Evolutionary conservation across 495 filamentous ascomycete genomes (phyloP).

Genomic region (Neurospora terricola): DNA sequence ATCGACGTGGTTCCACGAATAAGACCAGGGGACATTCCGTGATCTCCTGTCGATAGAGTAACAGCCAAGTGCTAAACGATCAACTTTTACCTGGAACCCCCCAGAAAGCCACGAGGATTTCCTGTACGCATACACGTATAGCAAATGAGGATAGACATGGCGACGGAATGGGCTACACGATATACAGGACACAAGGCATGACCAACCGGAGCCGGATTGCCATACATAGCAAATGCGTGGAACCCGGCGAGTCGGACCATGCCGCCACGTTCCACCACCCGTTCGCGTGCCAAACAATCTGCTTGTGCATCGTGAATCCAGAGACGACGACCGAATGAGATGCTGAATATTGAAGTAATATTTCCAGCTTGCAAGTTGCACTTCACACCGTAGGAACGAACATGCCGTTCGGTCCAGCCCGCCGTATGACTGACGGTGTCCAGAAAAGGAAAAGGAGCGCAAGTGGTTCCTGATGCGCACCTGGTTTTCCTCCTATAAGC

Average conservation of each 20-base stretch:
- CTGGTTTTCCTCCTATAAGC: background rate
- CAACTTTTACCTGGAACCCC: background rate
- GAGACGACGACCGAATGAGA: background rate
- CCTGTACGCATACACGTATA: background rate
- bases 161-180: background rate
- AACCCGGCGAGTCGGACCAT: background rate
- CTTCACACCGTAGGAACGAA: background rate
- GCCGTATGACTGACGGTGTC: background rate
- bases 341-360: background rate
- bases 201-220: background rate
- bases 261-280: background rate
- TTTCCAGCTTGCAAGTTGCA: background rate
- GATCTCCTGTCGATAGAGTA: background rate
- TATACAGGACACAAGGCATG: background rate
- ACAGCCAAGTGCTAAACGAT: background rate
- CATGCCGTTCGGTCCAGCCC: background rate
- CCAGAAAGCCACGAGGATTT: background rate
- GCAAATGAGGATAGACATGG: background rate
- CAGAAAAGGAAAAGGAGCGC: background rate
- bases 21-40: background rate
- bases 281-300: background rate
- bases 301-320: background rate
- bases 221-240: background rate
- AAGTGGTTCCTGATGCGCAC: background rate
- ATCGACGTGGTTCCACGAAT: background rate